phyloP scores from a whole-genome alignment of 2,329 filamentous ascomycete genomes.

The Aspergillus latus region DNA sequence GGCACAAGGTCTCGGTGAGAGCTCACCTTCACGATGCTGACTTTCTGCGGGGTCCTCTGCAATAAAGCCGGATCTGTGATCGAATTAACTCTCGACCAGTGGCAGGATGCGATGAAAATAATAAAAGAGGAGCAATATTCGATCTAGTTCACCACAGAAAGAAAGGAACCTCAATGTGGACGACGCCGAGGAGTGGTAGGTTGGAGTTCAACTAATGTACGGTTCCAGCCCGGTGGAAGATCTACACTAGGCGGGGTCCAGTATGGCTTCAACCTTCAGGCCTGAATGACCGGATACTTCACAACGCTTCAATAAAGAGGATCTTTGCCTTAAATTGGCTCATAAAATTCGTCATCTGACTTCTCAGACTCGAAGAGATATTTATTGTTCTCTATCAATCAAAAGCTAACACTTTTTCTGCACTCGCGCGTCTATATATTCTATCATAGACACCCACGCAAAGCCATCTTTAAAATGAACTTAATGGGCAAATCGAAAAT shows the following conservation, averaged over 20 bases:
- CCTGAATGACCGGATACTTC: neutral
- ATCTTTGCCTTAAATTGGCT: no score
- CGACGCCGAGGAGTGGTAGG: neutral
- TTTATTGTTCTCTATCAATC: no score
- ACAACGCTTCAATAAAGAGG: no score
- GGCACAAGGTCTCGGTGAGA: neutral
- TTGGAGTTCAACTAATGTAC: neutral
- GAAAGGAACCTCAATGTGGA: neutral
- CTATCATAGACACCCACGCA: neutral
- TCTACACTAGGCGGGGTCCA: neutral
- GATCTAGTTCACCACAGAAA: neutral
- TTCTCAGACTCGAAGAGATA: no score
- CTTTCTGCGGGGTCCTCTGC: neutral
- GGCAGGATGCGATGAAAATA: neutral
- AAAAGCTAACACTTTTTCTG: neutral
- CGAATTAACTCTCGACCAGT: neutral
- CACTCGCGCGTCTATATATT: neutral
- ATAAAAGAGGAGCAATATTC: neutral
- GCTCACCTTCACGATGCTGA: neutral
- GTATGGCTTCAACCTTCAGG: neutral
- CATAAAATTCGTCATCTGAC: no score
- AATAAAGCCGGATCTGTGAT: neutral
- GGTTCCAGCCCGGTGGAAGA: neutral
- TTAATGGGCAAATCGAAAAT: conserved; percentile 26
- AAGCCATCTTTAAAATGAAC: neutral